Conservation (phyloP, 1,284 basidiomycete genomes). For the Mrakiaceae sp. region DNA sequence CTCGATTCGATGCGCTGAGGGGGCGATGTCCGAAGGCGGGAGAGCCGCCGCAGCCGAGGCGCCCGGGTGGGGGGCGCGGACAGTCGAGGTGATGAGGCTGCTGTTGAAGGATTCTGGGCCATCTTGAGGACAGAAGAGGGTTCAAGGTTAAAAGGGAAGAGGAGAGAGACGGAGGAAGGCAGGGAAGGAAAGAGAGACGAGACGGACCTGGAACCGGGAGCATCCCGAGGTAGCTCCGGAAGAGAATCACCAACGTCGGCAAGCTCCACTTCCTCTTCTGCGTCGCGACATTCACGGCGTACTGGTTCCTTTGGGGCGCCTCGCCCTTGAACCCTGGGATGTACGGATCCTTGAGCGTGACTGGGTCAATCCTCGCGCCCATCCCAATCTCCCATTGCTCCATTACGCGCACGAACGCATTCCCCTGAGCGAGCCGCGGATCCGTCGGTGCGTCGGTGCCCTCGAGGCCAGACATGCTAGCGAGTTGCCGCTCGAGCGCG, state of each 20-base stretch:
- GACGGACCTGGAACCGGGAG: neutral
- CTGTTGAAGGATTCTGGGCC: neutral
- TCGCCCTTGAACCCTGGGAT: conserved; percentile 4
- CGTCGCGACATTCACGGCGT: conserved; percentile 12
- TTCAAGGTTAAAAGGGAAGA: conserved; percentile 15
- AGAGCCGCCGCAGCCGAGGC: too few relatives aligned
- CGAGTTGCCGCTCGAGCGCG: neutral
- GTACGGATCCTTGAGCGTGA: conserved; percentile 5
- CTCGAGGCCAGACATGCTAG: neutral
- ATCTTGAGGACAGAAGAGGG: conserved; percentile 24
- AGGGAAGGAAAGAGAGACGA: neutral
- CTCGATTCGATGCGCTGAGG: conserved; percentile 24
- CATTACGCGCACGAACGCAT: neutral
- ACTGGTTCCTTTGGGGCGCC: conserved; percentile 5
- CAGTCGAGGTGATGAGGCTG: neutral
- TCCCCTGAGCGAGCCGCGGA: neutral
- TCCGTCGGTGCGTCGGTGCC: neutral
- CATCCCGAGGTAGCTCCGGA: conserved; percentile 9
- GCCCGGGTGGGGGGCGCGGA: too few relatives aligned
- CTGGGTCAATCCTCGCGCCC: neutral
- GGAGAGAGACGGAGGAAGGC: neutral
- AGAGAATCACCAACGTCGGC: conserved; percentile 13
- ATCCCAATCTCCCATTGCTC: conserved; percentile 7
- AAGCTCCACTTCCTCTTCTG: conserved; percentile 8
- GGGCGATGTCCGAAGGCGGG: conserved; percentile 18